A percentile compares a stretch with the other conserved stretches of the same genome.
phyloP scores from a whole-genome alignment of 305 asterid genomes.

The Plantago rigida region DNA sequence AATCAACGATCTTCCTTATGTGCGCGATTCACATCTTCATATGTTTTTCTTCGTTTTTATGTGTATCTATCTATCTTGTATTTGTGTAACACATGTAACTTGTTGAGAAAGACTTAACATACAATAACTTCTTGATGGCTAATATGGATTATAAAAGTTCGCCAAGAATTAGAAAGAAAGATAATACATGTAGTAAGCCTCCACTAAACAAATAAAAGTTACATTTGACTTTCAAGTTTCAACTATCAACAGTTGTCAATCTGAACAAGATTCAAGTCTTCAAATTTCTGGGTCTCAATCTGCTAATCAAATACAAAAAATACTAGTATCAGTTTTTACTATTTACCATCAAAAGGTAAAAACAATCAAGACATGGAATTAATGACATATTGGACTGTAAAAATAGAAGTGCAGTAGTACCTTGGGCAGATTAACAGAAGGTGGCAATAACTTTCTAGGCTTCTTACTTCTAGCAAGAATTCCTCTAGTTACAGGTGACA shows the following conservation, averaged over 20 bases:
- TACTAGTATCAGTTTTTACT: background rate
- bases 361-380: too few species aligned
- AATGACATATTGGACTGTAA: too few species aligned
- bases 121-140: too few species aligned
- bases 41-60: too few species aligned
- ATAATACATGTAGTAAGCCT: constrained; percentile 3
- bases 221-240: background rate
- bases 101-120: too few species aligned
- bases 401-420: constrained; percentile 10
- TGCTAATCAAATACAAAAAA: background rate
- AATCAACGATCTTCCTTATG: too few species aligned
- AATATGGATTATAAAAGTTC: too few species aligned
- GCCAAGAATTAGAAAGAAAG: too few species aligned
- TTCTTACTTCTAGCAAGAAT: constrained; percentile 59
- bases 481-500: constrained; percentile 68
- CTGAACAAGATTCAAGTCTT: background rate
- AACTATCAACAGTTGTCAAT: background rate
- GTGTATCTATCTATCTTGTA: too few species aligned
- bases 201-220: background rate
- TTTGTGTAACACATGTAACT: too few species aligned
- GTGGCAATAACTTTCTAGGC: constrained; percentile 47
- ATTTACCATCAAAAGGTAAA: too few species aligned
- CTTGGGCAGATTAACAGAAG: constrained; percentile 39
- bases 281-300: constrained; percentile 4
- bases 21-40: too few species aligned